A percentile compares a stretch with the other conserved stretches of the same genome.
These are phyloP conservation scores for Aspergillus phoenicis DNA, from an alignment of 2,329 filamentous ascomycete genomes.

Conservation along the genomic window DNA sequence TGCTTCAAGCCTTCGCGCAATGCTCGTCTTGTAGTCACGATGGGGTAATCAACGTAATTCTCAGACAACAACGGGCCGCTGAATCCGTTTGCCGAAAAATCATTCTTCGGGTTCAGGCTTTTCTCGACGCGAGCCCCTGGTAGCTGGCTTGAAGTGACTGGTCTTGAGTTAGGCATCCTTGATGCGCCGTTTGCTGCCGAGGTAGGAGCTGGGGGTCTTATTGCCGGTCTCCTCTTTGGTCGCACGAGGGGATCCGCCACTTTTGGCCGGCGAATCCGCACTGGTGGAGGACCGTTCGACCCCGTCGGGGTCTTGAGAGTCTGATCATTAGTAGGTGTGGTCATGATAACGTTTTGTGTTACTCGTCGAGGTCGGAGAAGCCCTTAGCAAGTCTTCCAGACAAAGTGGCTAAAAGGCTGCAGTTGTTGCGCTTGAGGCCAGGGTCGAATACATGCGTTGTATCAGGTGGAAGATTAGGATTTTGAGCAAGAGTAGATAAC, in stretches of 20 bases:
- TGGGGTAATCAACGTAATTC: conserved; percentile 60
- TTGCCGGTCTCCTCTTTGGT: conserved; percentile 53
- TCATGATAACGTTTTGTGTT: conserved; percentile 27
- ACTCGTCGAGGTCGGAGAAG: background rate
- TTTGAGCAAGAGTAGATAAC: too few relatives aligned
- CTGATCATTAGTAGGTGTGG: conserved; percentile 47
- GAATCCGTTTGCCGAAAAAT: conserved; percentile 45
- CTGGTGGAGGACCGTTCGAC: conserved; percentile 47
- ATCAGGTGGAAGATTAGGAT: too few relatives aligned
- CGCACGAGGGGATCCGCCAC: conserved; percentile 66
- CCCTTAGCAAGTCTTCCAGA: background rate
- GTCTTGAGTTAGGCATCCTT: conserved; percentile 30
- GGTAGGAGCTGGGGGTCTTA: conserved; percentile 27
- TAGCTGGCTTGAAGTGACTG: conserved; percentile 20
- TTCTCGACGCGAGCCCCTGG: conserved; percentile 25
- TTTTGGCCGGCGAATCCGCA: conserved; percentile 53
- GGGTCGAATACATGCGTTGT: too few relatives aligned
- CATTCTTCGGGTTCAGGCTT: conserved; percentile 26
- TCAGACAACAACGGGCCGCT: conserved; percentile 44
- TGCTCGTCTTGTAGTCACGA: conserved; percentile 81
- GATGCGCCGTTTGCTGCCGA: conserved; percentile 28
- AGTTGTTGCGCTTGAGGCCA: background rate
- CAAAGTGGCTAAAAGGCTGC: background rate
- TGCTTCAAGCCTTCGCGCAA: conserved; percentile 78
- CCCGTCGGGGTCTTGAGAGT: conserved; percentile 52